These are phyloP conservation scores for Clonostachys rosea DNA, from an alignment of 2,329 filamentous ascomycete species.

Conservation along the genomic window DNA sequence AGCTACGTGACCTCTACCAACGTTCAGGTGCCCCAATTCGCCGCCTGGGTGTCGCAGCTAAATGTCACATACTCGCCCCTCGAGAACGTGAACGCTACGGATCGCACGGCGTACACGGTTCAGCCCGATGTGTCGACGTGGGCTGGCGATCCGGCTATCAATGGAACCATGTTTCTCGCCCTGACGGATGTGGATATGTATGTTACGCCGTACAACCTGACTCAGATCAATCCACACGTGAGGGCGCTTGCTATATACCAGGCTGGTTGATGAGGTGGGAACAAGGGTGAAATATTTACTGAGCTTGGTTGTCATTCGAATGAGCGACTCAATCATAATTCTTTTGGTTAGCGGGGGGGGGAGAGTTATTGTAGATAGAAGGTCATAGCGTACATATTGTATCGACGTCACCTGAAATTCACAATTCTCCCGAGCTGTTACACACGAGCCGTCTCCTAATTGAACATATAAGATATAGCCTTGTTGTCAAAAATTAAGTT, in stretches of 20 bases:
- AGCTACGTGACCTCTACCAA: slow-evolving; percentile 66
- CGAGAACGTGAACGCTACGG: slow-evolving; percentile 34
- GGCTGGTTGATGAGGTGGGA: slow-evolving; percentile 53
- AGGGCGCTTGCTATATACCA: slow-evolving; percentile 72
- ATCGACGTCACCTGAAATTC: too few relatives aligned
- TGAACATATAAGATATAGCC: too few relatives aligned
- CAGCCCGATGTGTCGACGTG: slow-evolving; percentile 70
- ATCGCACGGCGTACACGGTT: slow-evolving; percentile 54
- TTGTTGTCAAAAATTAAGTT: too few relatives aligned
- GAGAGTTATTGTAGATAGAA: too few relatives aligned
- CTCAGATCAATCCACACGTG: slow-evolving; percentile 71
- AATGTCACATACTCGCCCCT: slow-evolving; percentile 67
- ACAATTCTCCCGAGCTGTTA: too few relatives aligned
- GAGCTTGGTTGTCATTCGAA: too few relatives aligned
- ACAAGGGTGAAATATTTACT: neutral
- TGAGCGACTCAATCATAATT: too few relatives aligned
- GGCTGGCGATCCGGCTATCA: slow-evolving; percentile 63
- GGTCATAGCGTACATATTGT: too few relatives aligned
- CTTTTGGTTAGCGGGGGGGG: too few relatives aligned
- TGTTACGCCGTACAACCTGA: slow-evolving; percentile 74
- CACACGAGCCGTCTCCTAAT: too few relatives aligned
- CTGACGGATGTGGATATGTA: slow-evolving; percentile 65
- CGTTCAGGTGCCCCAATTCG: slow-evolving; percentile 58
- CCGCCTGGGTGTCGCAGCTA: slow-evolving; percentile 73
- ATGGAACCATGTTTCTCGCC: slow-evolving; percentile 76